Evolutionary conservation across 140 eudicot species (phyloP).

Genomic region (Anethum foeniculum): DNA sequence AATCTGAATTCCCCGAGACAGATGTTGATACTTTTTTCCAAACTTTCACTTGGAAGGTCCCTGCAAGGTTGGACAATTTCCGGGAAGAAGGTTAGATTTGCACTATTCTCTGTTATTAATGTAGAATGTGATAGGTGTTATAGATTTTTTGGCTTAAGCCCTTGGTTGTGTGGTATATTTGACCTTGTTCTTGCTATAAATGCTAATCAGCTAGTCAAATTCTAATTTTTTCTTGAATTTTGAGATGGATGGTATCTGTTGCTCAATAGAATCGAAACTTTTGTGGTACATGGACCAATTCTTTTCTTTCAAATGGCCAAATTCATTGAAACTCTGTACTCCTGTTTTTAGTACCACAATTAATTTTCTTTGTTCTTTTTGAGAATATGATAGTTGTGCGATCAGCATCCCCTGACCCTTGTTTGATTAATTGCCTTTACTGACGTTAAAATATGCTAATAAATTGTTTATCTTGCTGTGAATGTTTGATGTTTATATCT

Average conservation of each 20-base stretch:
- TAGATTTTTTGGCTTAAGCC: neutral
- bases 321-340: neutral
- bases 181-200: neutral
- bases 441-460: neutral
- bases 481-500: neutral
- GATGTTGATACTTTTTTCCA: slow-evolving; percentile 22
- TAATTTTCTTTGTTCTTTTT: too few relatives aligned
- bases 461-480: neutral
- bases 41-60: slow-evolving; percentile 28
- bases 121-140: neutral
- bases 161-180: neutral
- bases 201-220: neutral
- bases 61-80: neutral
- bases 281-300: neutral
- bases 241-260: neutral
- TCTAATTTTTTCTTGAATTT: neutral
- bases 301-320: neutral
- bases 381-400: neutral
- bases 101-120: neutral
- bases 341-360: neutral
- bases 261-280: neutral
- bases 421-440: neutral
- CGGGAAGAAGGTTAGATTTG: slow-evolving; percentile 5
- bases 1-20: slow-evolving; percentile 15
- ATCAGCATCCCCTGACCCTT: neutral